These are phyloP conservation scores for Nicotiana benthamiana DNA, from an alignment of 257 asterid species.

Conservation along the genomic window DNA sequence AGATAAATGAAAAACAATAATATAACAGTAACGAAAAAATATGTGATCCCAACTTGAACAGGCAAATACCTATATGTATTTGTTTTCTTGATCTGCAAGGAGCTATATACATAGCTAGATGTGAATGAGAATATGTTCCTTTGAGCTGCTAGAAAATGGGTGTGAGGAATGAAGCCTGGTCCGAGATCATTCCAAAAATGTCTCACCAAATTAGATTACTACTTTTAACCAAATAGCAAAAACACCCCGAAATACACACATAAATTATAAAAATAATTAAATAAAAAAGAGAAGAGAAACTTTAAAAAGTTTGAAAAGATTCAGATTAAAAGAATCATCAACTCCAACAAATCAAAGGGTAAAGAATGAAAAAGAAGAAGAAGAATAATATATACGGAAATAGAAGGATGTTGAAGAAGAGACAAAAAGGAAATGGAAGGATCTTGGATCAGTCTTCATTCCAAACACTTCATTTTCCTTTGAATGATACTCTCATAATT, in stretches of 20 bases:
- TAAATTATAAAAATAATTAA: not conserved
- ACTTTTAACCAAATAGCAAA: not conserved
- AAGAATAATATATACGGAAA: not conserved
- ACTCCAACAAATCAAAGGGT: not conserved
- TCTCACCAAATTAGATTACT: not conserved
- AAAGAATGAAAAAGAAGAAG: not conserved
- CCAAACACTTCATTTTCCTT: slow-evolving; percentile 50
- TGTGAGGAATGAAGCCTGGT: slow-evolving; percentile 91
- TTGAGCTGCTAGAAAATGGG: slow-evolving; percentile 24
- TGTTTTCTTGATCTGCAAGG: not conserved
- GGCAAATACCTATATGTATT: not conserved
- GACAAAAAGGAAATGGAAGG: not conserved
- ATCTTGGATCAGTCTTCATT: slow-evolving; percentile 76
- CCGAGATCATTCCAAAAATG: slow-evolving; percentile 43
- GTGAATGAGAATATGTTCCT: not conserved
- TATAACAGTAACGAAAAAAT: not conserved
- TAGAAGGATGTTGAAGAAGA: not conserved
- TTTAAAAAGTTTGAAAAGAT: too few relatives aligned
- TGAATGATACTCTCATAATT: not conserved
- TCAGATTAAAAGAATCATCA: too few relatives aligned
- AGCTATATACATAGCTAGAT: not conserved
- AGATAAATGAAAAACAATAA: not conserved
- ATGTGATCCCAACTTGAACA: not conserved
- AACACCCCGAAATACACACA: not conserved
- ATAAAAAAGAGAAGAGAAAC: not conserved